Percentiles rank a stretch among this genome's conserved stretches.
phyloP scores from a whole-genome alignment of 441 rosid species.

The Euphorbia neoarborescens region DNA sequence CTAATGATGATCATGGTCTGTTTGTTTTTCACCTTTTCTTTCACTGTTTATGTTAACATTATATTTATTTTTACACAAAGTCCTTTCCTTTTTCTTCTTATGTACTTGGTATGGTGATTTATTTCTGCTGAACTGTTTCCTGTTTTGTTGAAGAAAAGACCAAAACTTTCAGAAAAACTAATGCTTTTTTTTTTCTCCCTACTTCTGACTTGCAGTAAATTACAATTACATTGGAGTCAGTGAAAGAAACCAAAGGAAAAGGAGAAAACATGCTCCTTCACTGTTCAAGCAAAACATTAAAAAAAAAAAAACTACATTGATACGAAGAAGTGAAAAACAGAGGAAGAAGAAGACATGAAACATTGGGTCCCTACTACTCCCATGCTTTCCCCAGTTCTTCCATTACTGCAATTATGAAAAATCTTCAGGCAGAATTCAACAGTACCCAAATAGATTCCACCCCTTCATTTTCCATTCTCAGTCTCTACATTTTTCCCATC shows the following conservation, averaged over 20 bases:
- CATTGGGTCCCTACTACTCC: neutral
- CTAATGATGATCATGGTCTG: slow-evolving; percentile 1
- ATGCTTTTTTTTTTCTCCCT: neutral
- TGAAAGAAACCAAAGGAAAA: neutral
- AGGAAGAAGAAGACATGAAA: neutral
- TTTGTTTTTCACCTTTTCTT: neutral
- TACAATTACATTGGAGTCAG: slow-evolving; percentile 7
- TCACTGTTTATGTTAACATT: neutral
- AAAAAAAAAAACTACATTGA: slow-evolving; percentile 1
- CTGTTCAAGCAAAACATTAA: neutral
- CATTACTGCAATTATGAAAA: slow-evolving; percentile 24
- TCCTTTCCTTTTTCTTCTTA: neutral
- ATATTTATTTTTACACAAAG: neutral
- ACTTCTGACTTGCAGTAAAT: slow-evolving; percentile 10
- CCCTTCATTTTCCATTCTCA: neutral
- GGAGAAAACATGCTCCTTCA: slow-evolving; percentile 11
- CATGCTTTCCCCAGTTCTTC: slow-evolving; percentile 16
- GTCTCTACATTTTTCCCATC: slow-evolving; percentile 1
- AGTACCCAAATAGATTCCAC: slow-evolving; percentile 32
- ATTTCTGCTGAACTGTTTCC: neutral
- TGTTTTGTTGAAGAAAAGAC: neutral
- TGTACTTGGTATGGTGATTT: neutral
- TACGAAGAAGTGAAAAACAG: neutral
- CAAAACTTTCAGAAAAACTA: neutral
- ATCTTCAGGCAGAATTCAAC: slow-evolving; percentile 40